phyloP scores from a whole-genome alignment of 2,329 filamentous ascomycete species.

The Cladosporium austrohemisphaericum region DNA sequence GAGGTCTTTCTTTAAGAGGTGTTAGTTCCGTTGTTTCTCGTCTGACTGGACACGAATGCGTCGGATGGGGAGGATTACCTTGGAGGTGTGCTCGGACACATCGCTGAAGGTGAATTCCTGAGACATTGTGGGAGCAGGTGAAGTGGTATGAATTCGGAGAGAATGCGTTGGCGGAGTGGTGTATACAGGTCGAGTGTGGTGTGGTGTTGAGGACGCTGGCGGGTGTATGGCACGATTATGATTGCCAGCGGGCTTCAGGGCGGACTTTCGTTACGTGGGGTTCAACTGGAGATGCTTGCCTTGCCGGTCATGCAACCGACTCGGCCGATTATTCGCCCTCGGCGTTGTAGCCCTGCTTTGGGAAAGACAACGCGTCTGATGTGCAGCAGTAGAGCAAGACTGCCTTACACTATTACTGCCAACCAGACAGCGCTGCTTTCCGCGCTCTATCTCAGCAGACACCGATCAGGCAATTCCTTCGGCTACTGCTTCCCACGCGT shows the following conservation, averaged over 20 bases:
- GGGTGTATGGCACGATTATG: too few relatives aligned
- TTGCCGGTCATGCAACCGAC: too few relatives aligned
- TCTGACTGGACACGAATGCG: neutral
- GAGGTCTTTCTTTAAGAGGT: constrained; percentile 73
- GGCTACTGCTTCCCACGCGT: too few relatives aligned
- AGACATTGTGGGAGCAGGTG: constrained; percentile 41
- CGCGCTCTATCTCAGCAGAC: too few relatives aligned
- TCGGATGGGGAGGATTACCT: neutral
- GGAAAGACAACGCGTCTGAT: neutral
- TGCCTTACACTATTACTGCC: too few relatives aligned
- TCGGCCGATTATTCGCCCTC: too few relatives aligned
- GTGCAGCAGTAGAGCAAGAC: too few relatives aligned
- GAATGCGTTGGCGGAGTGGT: neutral
- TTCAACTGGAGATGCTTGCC: too few relatives aligned
- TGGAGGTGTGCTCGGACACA: constrained; percentile 74
- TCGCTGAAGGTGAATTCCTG: constrained; percentile 71
- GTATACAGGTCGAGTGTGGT: neutral
- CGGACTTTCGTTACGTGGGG: neutral
- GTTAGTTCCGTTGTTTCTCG: neutral
- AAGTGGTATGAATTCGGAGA: neutral
- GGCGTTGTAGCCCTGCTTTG: neutral
- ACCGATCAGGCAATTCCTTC: too few relatives aligned
- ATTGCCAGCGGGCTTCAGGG: too few relatives aligned
- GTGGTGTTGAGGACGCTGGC: too few relatives aligned
- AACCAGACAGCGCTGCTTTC: constrained; percentile 1